A percentile compares a stretch with the other conserved stretches of the same genome.
These are phyloP conservation scores for Rosa persica DNA, from an alignment of 306 rosid species.

Conservation along the genomic window DNA sequence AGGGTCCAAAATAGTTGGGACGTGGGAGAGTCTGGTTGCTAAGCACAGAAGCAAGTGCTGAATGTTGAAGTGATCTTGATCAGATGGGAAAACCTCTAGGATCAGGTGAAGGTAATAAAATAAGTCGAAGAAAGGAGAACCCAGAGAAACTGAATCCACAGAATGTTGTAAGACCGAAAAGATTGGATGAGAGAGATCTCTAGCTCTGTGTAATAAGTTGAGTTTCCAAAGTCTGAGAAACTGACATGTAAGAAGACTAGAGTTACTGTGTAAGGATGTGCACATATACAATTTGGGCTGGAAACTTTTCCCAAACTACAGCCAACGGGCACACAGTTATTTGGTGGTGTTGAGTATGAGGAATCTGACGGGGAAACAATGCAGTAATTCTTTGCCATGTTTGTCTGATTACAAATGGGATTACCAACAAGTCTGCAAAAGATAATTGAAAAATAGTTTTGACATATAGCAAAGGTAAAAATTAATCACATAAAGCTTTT, in stretches of 20 bases:
- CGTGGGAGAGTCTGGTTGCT: conserved; percentile 46
- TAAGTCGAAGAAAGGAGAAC: conserved; percentile 26
- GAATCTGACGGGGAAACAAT: conserved; percentile 16
- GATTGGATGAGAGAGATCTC: conserved; percentile 16
- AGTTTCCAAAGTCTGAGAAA: conserved; percentile 46
- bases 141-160: conserved; percentile 52
- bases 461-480: background rate
- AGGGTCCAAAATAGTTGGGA: conserved; percentile 48
- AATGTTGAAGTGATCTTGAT: conserved; percentile 37
- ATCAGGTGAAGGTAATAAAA: conserved; percentile 34
- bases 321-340: conserved; percentile 31
- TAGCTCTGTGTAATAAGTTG: conserved; percentile 18
- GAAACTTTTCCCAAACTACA: conserved; percentile 38
- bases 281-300: conserved; percentile 70
- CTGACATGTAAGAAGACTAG: conserved; percentile 53
- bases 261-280: conserved; percentile 61
- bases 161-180: background rate
- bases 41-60: conserved; percentile 39
- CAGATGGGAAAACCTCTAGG: conserved; percentile 53
- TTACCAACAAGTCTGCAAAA: conserved; percentile 53
- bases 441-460: background rate
- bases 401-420: conserved; percentile 40
- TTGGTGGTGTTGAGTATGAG: conserved; percentile 20
- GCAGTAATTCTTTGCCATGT: conserved; percentile 34
- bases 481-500: no score